Evolutionary conservation across 2,329 filamentous ascomycete genomes (phyloP).

Genomic region (Cyphellophora attinorum): DNA sequence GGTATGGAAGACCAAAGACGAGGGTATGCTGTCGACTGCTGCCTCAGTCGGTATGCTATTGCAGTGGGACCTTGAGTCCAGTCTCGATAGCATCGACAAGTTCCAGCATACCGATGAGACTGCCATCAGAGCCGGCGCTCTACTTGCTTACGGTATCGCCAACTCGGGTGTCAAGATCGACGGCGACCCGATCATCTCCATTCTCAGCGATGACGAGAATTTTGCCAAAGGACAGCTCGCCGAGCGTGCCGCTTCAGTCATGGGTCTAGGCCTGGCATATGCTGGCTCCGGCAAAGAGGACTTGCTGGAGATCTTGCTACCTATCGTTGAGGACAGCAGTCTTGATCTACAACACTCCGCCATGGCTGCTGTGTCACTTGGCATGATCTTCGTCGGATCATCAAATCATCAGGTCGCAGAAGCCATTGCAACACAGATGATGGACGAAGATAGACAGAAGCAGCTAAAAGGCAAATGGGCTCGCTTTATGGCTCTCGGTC

Average conservation of each 20-base stretch:
- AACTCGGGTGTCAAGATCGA: constrained; percentile 86
- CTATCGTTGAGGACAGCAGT: constrained; percentile 74
- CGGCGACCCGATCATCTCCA: constrained; percentile 78
- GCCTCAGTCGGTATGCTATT: constrained; percentile 86
- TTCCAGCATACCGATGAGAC: constrained; percentile 80
- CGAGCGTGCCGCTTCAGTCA: constrained; percentile 76
- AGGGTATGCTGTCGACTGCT: constrained; percentile 93
- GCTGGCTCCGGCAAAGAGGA: constrained; percentile 90
- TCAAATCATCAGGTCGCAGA: constrained; percentile 85
- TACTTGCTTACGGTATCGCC: constrained; percentile 90
- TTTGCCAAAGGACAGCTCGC: constrained; percentile 68
- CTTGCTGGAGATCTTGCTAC: constrained; percentile 72
- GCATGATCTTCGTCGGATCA: constrained; percentile 86
- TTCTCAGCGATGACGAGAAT: constrained; percentile 72
- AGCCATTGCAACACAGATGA: constrained; percentile 80
- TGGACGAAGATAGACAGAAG: constrained; percentile 84
- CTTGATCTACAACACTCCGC: constrained; percentile 92
- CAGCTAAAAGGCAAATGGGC: constrained; percentile 98
- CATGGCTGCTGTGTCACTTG: constrained; percentile 86
- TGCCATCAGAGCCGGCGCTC: constrained; percentile 80
- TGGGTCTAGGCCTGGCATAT: constrained; percentile 91
- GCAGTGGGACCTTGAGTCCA: constrained; percentile 87
- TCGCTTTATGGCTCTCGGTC: constrained; percentile 85
- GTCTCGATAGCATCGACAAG: constrained; percentile 86
- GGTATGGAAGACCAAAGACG: constrained; percentile 99